Percentiles rank a stretch among this genome's conserved stretches.
phyloP scores from a whole-genome alignment of 352 stramenopile genomes.

The Phytophthora gonapodyides region DNA sequence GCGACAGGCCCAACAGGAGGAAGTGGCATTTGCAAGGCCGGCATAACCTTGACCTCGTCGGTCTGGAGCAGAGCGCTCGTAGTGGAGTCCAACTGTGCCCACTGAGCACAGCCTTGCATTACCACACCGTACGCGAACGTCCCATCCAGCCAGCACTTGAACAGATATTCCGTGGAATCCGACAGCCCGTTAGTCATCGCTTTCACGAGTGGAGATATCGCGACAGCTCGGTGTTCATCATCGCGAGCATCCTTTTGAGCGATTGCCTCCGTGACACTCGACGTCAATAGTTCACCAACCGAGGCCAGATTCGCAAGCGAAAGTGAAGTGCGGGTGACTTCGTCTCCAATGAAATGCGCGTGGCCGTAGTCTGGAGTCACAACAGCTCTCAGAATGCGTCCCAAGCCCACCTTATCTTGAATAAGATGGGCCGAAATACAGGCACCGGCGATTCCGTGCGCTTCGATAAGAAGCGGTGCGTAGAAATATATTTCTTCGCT shows the following conservation, averaged over 20 bases:
- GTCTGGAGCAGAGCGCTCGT: constrained; percentile 10
- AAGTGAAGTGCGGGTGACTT: constrained; percentile 55
- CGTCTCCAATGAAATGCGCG: constrained; percentile 61
- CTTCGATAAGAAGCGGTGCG: constrained; percentile 70
- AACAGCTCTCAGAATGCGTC: constrained; percentile 67
- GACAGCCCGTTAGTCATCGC: constrained; percentile 57
- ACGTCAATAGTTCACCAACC: constrained; percentile 58
- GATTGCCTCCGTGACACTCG: constrained; percentile 44
- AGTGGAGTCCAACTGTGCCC: constrained; percentile 27
- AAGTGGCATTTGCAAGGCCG: constrained; percentile 43
- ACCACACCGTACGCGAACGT: constrained; percentile 49
- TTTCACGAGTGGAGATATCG: constrained; percentile 52
- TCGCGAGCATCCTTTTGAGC: constrained; percentile 31
- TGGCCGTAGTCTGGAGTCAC: constrained; percentile 66
- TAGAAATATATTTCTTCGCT: constrained; percentile 48
- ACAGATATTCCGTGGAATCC: constrained; percentile 39
- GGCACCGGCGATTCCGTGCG: constrained; percentile 60
- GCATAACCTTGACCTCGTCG: constrained; percentile 32
- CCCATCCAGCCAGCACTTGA: constrained; percentile 60
- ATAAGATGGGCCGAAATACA: constrained; percentile 59
- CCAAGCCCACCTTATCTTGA: constrained; percentile 74
- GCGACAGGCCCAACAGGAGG: constrained; percentile 12
- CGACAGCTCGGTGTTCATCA: constrained; percentile 24
- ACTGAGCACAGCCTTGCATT: constrained; percentile 53
- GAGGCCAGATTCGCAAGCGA: constrained; percentile 67